These are phyloP conservation scores for Clavispora carvajalis DNA, from an alignment of 805 yeast genomes.

Conservation along the genomic window DNA sequence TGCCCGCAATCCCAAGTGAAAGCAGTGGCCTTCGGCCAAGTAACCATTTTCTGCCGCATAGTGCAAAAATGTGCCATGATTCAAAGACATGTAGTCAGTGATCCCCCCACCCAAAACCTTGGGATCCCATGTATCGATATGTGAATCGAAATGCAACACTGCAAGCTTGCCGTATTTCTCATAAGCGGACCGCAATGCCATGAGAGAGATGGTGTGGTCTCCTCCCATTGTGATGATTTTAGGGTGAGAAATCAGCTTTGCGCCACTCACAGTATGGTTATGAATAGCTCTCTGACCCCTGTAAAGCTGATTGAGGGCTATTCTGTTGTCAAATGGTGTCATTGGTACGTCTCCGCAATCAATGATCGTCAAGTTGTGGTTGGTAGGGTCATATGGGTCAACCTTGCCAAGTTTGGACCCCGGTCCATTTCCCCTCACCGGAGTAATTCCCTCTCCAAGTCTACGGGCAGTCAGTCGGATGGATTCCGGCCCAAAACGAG, in stretches of 20 bases:
- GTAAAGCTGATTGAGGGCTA: constrained; percentile 61
- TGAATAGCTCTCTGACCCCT: constrained; percentile 48
- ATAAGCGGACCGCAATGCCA: constrained; percentile 46
- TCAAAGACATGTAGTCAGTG: constrained; percentile 51
- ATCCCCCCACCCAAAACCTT: constrained; percentile 57
- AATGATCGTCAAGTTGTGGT: constrained; percentile 31
- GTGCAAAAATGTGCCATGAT: constrained; percentile 68
- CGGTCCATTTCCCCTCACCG: constrained; percentile 19
- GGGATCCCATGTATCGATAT: constrained; percentile 70
- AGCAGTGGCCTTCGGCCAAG: constrained; percentile 41
- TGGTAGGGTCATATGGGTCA: constrained; percentile 47
- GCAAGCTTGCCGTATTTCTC: constrained; percentile 44
- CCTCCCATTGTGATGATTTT: constrained; percentile 54
- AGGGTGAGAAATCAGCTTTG: constrained; percentile 22
- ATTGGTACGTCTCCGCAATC: constrained; percentile 71
- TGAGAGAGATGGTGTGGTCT: constrained; percentile 53
- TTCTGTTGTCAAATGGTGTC: constrained; percentile 60
- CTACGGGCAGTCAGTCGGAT: constrained; percentile 45
- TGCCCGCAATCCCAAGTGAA: constrained; percentile 63
- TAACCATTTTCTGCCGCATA: constrained; percentile 67
- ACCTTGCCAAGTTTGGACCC: constrained; percentile 33
- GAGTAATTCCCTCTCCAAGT: constrained; percentile 37
- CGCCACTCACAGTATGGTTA: constrained; percentile 21
- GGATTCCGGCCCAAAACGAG: constrained; percentile 55
- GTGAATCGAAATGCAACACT: constrained; percentile 63